Base-by-base conservation (phyloP, 805 yeast species). In the Starmerella lactis-condensi region DNA sequence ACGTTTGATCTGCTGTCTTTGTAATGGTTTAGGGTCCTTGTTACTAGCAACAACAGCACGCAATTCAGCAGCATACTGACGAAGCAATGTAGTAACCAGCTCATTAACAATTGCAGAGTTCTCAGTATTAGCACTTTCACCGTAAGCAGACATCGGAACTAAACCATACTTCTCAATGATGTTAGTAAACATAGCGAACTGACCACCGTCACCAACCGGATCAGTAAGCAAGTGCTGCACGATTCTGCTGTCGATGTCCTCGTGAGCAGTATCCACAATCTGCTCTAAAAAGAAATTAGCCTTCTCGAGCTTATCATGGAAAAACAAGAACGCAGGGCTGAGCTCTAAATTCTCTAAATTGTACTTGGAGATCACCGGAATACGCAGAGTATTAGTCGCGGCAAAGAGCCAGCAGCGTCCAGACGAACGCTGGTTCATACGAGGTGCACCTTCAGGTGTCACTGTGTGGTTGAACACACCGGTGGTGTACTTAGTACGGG, bases 381-480 rank as follows among this genome's bases (percentile, higher is more conserved):
- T 50, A 44, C 93, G 64, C 46, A 78, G 57, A 34, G 75, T 64
- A 44, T 81, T 79, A 32, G 78, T 68, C 1, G 85, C 66, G 8
- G 93, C 93, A 53, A 79, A 79, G 38, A 79, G 62, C 93, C 93
- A 79, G 54, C 93, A 79, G 45, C 92, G 60, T 19, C 93, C 93
- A 15, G 79, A 68, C 8, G 68, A 52, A 44, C 67, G 65, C 58
- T 79, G 93, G 54, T 74, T 72, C 33, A 75, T 72, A 12, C 75
- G 63, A 17, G 83, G 82, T 1, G 67, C 45, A 3, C 73, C 75
- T 43, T 67, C 71, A 4, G 56, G 54, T 26, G 57, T 57, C 22
- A 67, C 58, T 32, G 50, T 52, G 35, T 52, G 42, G 46, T 57
- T 59, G 57, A 62, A 67, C 6, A 58, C 53, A 21, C 60, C 46